Evolutionary conservation across 2,329 filamentous ascomycete species (phyloP).

Genomic region (Alternaria panax): DNA sequence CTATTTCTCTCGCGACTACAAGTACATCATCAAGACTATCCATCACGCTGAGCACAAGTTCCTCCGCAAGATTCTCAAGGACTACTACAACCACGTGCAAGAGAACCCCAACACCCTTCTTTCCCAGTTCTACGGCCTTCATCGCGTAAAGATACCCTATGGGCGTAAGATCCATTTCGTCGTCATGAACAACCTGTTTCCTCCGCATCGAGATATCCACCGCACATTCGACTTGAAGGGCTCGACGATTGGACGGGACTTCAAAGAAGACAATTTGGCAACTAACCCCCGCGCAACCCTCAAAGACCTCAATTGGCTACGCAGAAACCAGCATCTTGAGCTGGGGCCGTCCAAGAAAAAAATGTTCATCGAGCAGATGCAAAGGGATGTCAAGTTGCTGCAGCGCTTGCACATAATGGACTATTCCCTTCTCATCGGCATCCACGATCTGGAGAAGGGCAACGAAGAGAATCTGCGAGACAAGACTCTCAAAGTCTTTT

Average conservation of each 20-base stretch:
- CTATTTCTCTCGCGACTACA: slow-evolving; percentile 99
- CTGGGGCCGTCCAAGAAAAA: slow-evolving; percentile 88
- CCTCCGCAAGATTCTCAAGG: slow-evolving; percentile 80
- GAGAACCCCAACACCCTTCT: slow-evolving; percentile 96
- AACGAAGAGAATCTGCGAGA: slow-evolving; percentile 92
- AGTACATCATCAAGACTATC: slow-evolving; percentile 99
- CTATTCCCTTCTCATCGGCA: slow-evolving; percentile 92
- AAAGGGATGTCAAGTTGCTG: slow-evolving; percentile 83
- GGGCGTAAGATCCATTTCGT: slow-evolving; percentile 99
- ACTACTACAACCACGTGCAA: slow-evolving; percentile 92
- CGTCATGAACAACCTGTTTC: slow-evolving; percentile 99
- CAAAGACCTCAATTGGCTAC: slow-evolving; percentile 96
- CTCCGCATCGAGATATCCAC: slow-evolving; percentile 96
- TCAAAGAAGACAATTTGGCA: slow-evolving; percentile 84
- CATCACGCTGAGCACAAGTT: slow-evolving; percentile 95
- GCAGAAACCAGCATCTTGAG: slow-evolving; percentile 83
- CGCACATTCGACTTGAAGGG: slow-evolving; percentile 97
- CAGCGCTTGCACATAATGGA: slow-evolving; percentile 97
- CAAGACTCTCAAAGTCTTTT: slow-evolving; percentile 93
- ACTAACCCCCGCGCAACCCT: slow-evolving; percentile 90
- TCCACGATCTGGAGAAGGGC: slow-evolving; percentile 87
- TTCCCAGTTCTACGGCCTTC: slow-evolving; percentile 96
- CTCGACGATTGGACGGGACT: slow-evolving; percentile 91
- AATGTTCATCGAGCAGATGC: slow-evolving; percentile 86
- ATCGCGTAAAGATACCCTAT: slow-evolving; percentile 97